Conservation (phyloP, 768 basidiomycete genomes). For the Leccinum truebloodii region DNA sequence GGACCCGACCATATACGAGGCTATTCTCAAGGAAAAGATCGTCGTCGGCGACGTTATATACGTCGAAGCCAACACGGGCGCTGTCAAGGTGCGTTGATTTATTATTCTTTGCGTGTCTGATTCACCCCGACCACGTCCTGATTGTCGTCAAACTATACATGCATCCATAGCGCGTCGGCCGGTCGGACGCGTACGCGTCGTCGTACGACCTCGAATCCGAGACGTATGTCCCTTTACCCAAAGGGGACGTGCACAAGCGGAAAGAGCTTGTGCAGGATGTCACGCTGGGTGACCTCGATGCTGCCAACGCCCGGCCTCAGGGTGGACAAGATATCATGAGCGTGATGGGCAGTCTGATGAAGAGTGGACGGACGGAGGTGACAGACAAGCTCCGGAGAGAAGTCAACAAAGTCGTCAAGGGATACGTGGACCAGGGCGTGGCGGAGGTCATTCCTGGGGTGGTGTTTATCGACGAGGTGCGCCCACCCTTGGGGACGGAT, state of each 20-base stretch:
- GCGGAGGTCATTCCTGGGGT: slow-evolving; percentile 98
- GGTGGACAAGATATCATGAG: slow-evolving; percentile 99
- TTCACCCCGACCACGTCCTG: neutral
- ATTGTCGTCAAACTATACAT: slow-evolving; percentile 1
- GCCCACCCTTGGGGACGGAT: slow-evolving; percentile 15
- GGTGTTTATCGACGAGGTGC: slow-evolving; percentile 97
- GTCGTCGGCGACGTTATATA: slow-evolving; percentile 97
- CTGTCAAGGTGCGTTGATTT: slow-evolving; percentile 72
- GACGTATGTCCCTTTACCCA: slow-evolving; percentile 96
- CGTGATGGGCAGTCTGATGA: slow-evolving; percentile 92
- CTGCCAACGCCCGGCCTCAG: slow-evolving; percentile 93
- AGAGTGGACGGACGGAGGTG: slow-evolving; percentile 91
- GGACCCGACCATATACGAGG: slow-evolving; percentile 95
- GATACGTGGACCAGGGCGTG: slow-evolving; percentile 97
- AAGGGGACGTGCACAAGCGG: slow-evolving; percentile 94
- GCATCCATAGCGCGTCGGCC: slow-evolving; percentile 75
- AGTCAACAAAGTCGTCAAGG: slow-evolving; percentile 96
- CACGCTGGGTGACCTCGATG: slow-evolving; percentile 92
- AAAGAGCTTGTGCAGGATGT: slow-evolving; percentile 97
- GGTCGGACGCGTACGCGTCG: slow-evolving; percentile 96
- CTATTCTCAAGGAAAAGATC: slow-evolving; percentile 96
- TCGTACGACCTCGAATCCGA: slow-evolving; percentile 98
- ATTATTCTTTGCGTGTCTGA: neutral
- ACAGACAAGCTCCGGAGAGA: slow-evolving; percentile 95
- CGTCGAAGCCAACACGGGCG: slow-evolving; percentile 90